Evolutionary conservation across 2,329 filamentous ascomycete genomes (phyloP), one percentile per base, ranked within the genome.

Genomic region (Cadophora sp.): DNA sequence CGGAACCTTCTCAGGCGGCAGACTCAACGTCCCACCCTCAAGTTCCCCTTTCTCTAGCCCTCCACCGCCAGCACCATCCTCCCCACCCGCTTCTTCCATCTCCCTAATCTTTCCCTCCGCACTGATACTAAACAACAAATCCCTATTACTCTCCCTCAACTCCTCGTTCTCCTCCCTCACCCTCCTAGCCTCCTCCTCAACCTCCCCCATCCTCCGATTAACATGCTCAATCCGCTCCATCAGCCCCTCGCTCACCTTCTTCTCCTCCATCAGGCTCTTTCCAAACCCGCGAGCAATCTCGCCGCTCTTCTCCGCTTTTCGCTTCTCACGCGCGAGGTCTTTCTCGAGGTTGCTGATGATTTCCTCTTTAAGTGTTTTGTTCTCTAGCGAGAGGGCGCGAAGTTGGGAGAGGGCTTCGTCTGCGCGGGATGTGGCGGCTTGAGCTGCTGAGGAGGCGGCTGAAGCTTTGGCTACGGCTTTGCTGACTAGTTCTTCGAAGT

Each of bases 401-500:
- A 92, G 77, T 73, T 87, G 82, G 12, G 81, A 79, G 26, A 84
- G 76, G 0, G 85, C 84, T 69, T 82, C 79, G 5, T 81, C 83
- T 1, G 86, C 85, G 71, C 83, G 82, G 0, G 79, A 77, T 0
- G 82, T 81, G 0, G 92, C 90, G 59, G 84, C 84, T 69, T 92
- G 89, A 0, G 92, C 92, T 0, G 87, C 84, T 0, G 87, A 84
- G 0, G 87, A 85, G 0, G 94, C 93, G 75, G 91, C 88, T 1
- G 90, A 86, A 0, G 94, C 94, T 81, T 98, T 98, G 79, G 97
- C 93, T 0, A 91, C 94, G 0, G 93, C 93, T 71, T 97, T 93
- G 75, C 90, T 91, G 63, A 99, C 87, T 78, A 97, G 89, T 73
- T 97, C 95, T 78, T 98, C 95, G 74, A 97, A 99, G 80, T 98